These are phyloP conservation scores for Hypoxylon crocopeplum DNA, from an alignment of 495 filamentous ascomycete genomes.

Conservation along the genomic window DNA sequence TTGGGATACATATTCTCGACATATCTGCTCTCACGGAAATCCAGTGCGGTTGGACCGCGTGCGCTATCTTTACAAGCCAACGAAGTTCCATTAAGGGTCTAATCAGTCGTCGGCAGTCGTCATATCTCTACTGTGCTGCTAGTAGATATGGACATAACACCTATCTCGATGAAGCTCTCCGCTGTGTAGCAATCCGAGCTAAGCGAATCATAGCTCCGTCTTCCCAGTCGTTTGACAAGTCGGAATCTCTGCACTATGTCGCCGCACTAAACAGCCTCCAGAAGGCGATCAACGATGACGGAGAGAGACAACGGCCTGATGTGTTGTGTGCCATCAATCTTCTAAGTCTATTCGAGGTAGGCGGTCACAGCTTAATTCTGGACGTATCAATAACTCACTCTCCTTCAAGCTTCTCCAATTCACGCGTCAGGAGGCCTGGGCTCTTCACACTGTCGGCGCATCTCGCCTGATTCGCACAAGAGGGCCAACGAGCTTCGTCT, in stretches of 20 bases:
- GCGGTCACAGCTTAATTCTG: neutral
- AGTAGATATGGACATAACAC: conserved; percentile 1
- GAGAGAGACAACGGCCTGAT: neutral
- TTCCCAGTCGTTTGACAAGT: neutral
- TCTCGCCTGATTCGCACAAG: conserved; percentile 1
- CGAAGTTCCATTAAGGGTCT: neutral
- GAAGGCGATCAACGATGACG: neutral
- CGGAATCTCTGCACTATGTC: neutral
- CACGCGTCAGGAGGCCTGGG: neutral
- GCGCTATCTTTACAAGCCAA: conserved; percentile 1
- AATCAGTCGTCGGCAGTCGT: neutral
- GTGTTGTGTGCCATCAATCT: neutral
- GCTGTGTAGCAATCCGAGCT: conserved; percentile 10
- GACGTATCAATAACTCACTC: neutral
- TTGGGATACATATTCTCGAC: conserved; percentile 8
- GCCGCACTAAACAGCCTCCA: neutral
- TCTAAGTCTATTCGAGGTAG: neutral
- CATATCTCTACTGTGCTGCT: conserved; percentile 7
- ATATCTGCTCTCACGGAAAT: conserved; percentile 11
- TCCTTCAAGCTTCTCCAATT: conserved; percentile 2
- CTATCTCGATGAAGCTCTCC: conserved; percentile 7
- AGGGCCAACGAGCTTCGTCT: neutral
- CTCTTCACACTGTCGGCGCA: conserved; percentile 1
- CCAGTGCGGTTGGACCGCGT: conserved; percentile 9
- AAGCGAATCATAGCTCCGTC: neutral